Base-by-base conservation (phyloP, 108 stramenopile genomes). In the Skeletonema potamos region DNA sequence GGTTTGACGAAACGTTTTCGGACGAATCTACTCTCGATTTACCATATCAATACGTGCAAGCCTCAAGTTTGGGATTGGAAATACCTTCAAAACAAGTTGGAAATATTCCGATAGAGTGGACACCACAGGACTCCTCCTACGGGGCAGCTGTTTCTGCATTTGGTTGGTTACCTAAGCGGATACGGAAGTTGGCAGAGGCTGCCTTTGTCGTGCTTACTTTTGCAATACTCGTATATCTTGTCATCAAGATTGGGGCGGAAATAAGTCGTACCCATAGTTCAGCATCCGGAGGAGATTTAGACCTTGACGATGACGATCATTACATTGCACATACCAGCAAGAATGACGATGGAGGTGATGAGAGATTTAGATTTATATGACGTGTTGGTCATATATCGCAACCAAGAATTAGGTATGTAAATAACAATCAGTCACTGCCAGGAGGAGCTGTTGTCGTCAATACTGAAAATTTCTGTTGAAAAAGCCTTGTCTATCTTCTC, bases 41-140 rank as follows among this genome's bases (percentile, higher is more conserved):
- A 32, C 41, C 57, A 7, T 66, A 74, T 66, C 64, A 58, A 22
- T 20, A 64, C 28, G n/a, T n/a, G n/a, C 60, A 58, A 41, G 15
- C 20, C 41, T 34, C 29, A 57, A 65, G 39, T 17, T 65, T 41
- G 64, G 72, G 65, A 33, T 29, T 30, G 2, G 44, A 37, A 15
- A 27, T 73, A 29, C 12, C 43, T 29, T 27, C 36, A 44, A 46
- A 22, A 17, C 59, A 18, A 65, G 54, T 4, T 4, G 30, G 55
- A 13, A 55, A 79, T 12, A 39, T 44, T 1, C 39, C 39, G 15
- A 61, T 39, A 27, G 77, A 79, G 26, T 79, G 77, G 77, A 79
- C 77, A 3, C 77, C 72, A 22, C 69, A 73, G 43, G 77, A 79
- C 41, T 79, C 77, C 1, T 62, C 77, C 28, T 79, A 79, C 29